phyloP scores from a whole-genome alignment of 805 yeast species.

The Alloascoidea africana region DNA sequence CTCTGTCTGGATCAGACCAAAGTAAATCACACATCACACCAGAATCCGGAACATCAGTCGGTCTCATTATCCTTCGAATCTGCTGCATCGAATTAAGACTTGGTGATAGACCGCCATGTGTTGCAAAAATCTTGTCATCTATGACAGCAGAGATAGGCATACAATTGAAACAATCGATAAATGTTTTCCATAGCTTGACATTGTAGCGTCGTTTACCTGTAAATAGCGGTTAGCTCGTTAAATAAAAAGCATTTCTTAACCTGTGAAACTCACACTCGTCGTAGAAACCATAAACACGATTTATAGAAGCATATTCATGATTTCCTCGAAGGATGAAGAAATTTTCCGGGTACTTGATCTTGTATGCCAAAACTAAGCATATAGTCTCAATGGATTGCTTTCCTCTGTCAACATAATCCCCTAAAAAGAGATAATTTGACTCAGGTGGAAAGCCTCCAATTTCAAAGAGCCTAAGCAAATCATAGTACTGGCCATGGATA shows the following conservation, averaged over 20 bases:
- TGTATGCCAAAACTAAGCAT: constrained; percentile 85
- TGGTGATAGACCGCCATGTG: constrained; percentile 98
- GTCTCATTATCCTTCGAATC: constrained; percentile 97
- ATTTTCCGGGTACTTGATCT: constrained; percentile 96
- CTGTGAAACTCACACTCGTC: constrained; percentile 70
- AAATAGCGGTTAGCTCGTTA: constrained; percentile 30
- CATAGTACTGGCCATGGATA: constrained; percentile 97
- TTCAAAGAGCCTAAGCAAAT: constrained; percentile 85
- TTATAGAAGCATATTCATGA: constrained; percentile 97
- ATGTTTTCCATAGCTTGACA: constrained; percentile 97
- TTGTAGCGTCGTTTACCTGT: constrained; percentile 83
- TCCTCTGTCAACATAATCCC: constrained; percentile 98
- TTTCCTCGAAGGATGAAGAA: constrained; percentile 94
- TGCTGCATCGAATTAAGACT: constrained; percentile 97
- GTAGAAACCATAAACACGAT: constrained; percentile 94
- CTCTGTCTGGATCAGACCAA: constrained; percentile 99
- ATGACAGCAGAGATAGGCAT: constrained; percentile 96
- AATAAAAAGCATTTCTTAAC: constrained; percentile 30
- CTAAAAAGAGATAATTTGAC: constrained; percentile 87
- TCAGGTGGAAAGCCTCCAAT: constrained; percentile 99
- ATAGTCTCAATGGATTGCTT: constrained; percentile 94
- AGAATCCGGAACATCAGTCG: constrained; percentile 97
- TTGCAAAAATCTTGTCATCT: constrained; percentile 94
- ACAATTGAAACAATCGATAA: constrained; percentile 97
- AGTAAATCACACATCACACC: constrained; percentile 91